Conservation (phyloP, 768 basidiomycete species). For the Amanita phalloides region DNA sequence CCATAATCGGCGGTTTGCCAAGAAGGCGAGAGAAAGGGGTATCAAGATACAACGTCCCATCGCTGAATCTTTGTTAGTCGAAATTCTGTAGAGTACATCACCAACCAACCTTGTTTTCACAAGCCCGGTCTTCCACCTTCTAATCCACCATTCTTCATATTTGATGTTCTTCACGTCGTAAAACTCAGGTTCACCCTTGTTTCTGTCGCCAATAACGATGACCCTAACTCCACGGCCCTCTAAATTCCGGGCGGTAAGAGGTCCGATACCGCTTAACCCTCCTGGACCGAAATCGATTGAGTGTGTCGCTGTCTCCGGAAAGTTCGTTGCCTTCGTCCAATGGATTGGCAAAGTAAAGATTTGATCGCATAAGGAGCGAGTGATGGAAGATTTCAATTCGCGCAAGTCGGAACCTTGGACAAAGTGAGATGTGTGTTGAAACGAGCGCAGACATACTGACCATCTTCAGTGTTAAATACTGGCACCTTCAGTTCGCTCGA, state of each 20-base stretch:
- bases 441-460: slow-evolving; percentile 31
- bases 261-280: slow-evolving; percentile 87
- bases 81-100: slow-evolving; percentile 8
- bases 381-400: slow-evolving; percentile 54
- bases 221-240: slow-evolving; percentile 92
- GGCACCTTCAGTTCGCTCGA: slow-evolving; percentile 63
- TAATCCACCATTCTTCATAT: slow-evolving; percentile 85
- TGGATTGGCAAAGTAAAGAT: slow-evolving; percentile 89
- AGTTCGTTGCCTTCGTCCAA: slow-evolving; percentile 84
- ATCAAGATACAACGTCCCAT: slow-evolving; percentile 88
- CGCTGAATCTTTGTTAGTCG: slow-evolving; percentile 32
- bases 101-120: slow-evolving; percentile 76
- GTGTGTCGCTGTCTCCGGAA: slow-evolving; percentile 88
- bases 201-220: slow-evolving; percentile 83
- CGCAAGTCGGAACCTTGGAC: slow-evolving; percentile 78
- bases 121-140: slow-evolving; percentile 75
- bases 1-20: slow-evolving; percentile 98
- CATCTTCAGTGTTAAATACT: slow-evolving; percentile 89
- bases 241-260: slow-evolving; percentile 79
- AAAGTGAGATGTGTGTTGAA: slow-evolving; percentile 10
- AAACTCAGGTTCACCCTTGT: slow-evolving; percentile 81
- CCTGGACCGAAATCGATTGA: slow-evolving; percentile 96
- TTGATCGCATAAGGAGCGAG: slow-evolving; percentile 83
- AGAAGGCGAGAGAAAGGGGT: slow-evolving; percentile 94
- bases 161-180: slow-evolving; percentile 57